Percentiles rank a stretch among this genome's conserved stretches.
phyloP scores from a whole-genome alignment of 805 yeast genomes.

The Metschnikowia noctiluminum region DNA sequence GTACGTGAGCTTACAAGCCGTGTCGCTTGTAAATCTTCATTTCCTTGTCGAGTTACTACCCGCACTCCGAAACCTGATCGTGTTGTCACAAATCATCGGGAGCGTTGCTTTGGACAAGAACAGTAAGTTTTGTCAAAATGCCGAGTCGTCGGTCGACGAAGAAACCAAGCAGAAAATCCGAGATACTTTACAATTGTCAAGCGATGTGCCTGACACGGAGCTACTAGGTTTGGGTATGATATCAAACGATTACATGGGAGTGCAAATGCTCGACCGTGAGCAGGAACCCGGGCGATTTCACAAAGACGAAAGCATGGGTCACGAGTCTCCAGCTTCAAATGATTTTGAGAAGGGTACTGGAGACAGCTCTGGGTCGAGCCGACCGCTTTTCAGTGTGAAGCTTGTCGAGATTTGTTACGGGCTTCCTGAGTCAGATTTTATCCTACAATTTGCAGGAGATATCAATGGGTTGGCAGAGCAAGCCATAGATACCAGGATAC shows the following conservation, averaged over 20 bases:
- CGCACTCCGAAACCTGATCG: conserved; percentile 30
- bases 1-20: conserved; percentile 21
- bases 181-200: conserved; percentile 33
- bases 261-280: conserved; percentile 9
- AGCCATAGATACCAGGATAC: conserved; percentile 20
- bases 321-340: neutral
- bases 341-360: conserved; percentile 9
- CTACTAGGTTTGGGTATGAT: conserved; percentile 32
- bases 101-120: conserved; percentile 9
- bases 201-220: conserved; percentile 39
- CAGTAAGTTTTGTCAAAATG: neutral
- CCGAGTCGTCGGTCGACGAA: conserved; percentile 2
- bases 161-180: conserved; percentile 27
- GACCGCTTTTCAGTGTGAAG: conserved; percentile 8
- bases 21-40: conserved; percentile 23
- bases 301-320: conserved; percentile 15
- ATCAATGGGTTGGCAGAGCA: conserved; percentile 6
- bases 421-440: conserved; percentile 24
- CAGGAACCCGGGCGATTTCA: conserved; percentile 27
- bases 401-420: conserved; percentile 25
- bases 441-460: conserved; percentile 19
- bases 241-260: conserved; percentile 15
- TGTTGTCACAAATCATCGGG: conserved; percentile 19
- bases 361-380: neutral
- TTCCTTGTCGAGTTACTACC: conserved; percentile 27